Evolutionary conservation across 2,329 filamentous ascomycete species (phyloP), one percentile per base, ranked within the genome.

Genomic region (Phyllosticta paracitricarpa): DNA sequence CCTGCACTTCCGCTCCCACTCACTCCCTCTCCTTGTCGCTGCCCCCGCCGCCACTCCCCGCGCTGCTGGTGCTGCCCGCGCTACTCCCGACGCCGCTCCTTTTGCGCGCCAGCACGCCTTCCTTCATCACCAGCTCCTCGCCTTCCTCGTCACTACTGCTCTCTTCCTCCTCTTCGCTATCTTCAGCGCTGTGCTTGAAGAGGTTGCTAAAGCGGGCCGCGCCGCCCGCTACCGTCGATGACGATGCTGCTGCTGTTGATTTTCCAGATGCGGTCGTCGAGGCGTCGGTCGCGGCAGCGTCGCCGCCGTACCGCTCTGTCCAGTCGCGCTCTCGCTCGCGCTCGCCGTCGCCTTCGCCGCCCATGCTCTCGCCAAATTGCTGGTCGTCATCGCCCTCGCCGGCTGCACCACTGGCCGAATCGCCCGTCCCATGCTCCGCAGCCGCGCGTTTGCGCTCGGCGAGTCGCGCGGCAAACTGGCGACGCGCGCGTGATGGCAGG

Each of bases 401-500:
- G 17, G 12, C 28, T 30, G 28, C 40, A n/a, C 17, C 40, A n/a
- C 14, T 12, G 17, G 35, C 35, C 35, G 9, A 40, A 14, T 56
- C 54, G 7, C 19, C 7, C 22, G 19, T 33, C 19, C 17, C 24
- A 24, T 57, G 28, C 24, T 58, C 24, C 12, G 58, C 64, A 62
- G 19, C 63, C 48, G 66, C 65, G 35, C 68, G 65, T 56, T 77
- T 76, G 52, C 73, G 89, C 84, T 69, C 73, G 2, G 78, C 78
- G 14, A 97, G 81, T 12, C 92, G 85, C 12, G 89, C 89, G n/a
- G 91, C 92, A n/a, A 97, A 83, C 73, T 96, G 91, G 61, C 91
- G 82, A 57, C 93, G 85, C 7, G 93, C 93, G 58, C 93, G 85
- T 7, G 91, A 95, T 2, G 93, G 92, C 0, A 89, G 87, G 40